Evolutionary conservation across 2,329 filamentous ascomycete species (phyloP), one percentile per base, ranked within the genome.

Genomic region (Monilinia fructigena): DNA sequence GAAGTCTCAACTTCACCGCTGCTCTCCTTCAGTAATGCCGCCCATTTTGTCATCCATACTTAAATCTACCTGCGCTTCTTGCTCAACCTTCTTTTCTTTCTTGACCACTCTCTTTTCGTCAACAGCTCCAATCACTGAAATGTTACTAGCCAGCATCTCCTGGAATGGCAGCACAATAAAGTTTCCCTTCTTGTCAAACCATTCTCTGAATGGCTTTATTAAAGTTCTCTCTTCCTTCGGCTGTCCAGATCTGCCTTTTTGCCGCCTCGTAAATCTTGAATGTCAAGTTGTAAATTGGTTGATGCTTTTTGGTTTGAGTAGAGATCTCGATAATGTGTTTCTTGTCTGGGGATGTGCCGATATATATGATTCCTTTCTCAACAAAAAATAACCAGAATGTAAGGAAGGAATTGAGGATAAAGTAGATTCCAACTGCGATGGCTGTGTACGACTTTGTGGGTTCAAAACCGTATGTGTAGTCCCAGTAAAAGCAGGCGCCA

Each of bases 381-480:
- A 95, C 89, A 31, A 84, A 83, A 83, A 87, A 90, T 67, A 96
- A 86, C 95, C 95, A 99, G 73, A 87, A 85, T 48, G 91, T 93
- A 73, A 98, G 84, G 2, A 84, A 81, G 40, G 85, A 83, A 76
- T 97, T 98, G 61, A 99, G 80, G 2, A 90, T 63, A 53, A 91
- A 88, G 81, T 99, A 99, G 20, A 89, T 76, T 14, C 83, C 82
- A 5, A 98, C 94, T 4, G 95, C 94, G 50, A 83, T 85, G 3
- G 90, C 85, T 0, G 94, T 96, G 81, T 88, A 94, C 70, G 84
- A 80, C 79, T 95, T 96, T 23, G 93, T 97, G 68, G 80, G 82
- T 70, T 97, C 92, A 84, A 95, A 98, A 73, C 93, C 94, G 58
- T 93, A 82, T 76, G 91, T 92, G 81, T 92, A 96, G 83, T 99